A percentile compares a stretch with the other conserved stretches of the same genome.
Evolutionary conservation across 2,329 filamentous ascomycete species (phyloP).

Genomic region (Emmonsia crescens): DNA sequence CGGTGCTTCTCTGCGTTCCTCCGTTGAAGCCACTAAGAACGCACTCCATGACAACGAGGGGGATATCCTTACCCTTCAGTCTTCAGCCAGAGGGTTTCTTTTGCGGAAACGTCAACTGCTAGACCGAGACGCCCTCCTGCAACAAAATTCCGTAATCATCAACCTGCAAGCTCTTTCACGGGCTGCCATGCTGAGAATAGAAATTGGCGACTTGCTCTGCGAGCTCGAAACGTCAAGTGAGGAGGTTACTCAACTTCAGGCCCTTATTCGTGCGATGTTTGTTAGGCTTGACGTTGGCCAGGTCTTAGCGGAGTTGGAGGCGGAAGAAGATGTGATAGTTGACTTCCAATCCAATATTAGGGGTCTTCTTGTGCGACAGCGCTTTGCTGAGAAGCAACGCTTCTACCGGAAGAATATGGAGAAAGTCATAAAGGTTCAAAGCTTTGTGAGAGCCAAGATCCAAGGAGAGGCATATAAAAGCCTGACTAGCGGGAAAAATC

Average conservation of each 20-base stretch:
- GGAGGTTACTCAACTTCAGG: conserved; percentile 61
- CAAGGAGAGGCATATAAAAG: conserved; percentile 98
- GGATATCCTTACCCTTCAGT: conserved; percentile 41
- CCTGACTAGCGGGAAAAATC: conserved; percentile 89
- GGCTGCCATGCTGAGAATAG: conserved; percentile 31
- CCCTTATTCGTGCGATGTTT: conserved; percentile 66
- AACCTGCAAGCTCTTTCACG: conserved; percentile 32
- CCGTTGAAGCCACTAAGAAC: conserved; percentile 22
- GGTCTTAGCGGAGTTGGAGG: conserved; percentile 65
- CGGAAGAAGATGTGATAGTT: conserved; percentile 65
- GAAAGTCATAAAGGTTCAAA: conserved; percentile 97
- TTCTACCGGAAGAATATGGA: conserved; percentile 97
- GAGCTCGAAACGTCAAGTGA: conserved; percentile 59
- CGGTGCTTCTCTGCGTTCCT: conserved; percentile 22
- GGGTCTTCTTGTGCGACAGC: conserved; percentile 60
- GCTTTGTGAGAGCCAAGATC: conserved; percentile 85
- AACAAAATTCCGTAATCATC: conserved; percentile 22
- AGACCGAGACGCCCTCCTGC: conserved; percentile 22
- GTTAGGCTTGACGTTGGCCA: conserved; percentile 62
- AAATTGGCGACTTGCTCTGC: conserved; percentile 47
- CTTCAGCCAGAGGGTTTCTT: conserved; percentile 36
- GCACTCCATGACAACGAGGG: conserved; percentile 36
- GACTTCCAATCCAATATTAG: conserved; percentile 65
- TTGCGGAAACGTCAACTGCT: conserved; percentile 23
- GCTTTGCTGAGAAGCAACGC: conserved; percentile 73